Evolutionary conservation across 352 stramenopile species (phyloP), one percentile per base, ranked within the genome.

Genomic region (Globisporangium barbulae): DNA sequence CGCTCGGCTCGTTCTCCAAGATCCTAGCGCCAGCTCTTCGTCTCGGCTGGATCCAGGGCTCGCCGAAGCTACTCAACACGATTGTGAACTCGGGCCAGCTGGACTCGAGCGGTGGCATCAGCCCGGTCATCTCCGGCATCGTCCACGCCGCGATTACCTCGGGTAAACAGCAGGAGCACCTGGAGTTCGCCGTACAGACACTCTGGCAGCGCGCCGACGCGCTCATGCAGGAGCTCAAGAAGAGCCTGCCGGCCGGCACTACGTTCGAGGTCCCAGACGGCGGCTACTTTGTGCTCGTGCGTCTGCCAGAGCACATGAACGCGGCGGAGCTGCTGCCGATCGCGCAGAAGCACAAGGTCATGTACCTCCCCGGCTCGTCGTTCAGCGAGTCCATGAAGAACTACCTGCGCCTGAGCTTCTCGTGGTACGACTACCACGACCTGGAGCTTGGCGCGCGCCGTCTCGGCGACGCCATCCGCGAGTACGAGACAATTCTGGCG

Each of bases 1-100:
- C 92, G 50, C 80, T 98, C 15, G 93, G 90, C 48, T 97, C 87
- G 61, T 98, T 98, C 73, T 98, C 93, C 61, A 98, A 98, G 86
- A 98, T 98, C 59, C 82, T 98, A 35, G 88, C 89, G 31, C 95
- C 93, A 39, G 93, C 91, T 30, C 77, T 98, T 10, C 88, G 95
- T 62, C 80, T 97, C 31, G 95, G 95, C 17, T 98, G 78, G 83
- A 89, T 94, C 63, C 83, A 92, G 64, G 85, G 63, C 61, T 89
- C 85, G 47, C 69, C 74, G 35, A 89, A 83, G 72, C 70, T 92
- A 13, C 71, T 94, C 28, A 77, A 85, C 62, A 78, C 83, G 61
- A 83, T 98, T 52, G 73, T 76, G 52, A 76, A 79, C 45, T 89
- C 88, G 71, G 94, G 91, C 30, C 94, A 98, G 62, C 86, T 98